A percentile compares a stretch with the other conserved stretches of the same genome.
Evolutionary conservation across 257 asterid species (phyloP).

Genomic region (Anisodus tanguticus): DNA sequence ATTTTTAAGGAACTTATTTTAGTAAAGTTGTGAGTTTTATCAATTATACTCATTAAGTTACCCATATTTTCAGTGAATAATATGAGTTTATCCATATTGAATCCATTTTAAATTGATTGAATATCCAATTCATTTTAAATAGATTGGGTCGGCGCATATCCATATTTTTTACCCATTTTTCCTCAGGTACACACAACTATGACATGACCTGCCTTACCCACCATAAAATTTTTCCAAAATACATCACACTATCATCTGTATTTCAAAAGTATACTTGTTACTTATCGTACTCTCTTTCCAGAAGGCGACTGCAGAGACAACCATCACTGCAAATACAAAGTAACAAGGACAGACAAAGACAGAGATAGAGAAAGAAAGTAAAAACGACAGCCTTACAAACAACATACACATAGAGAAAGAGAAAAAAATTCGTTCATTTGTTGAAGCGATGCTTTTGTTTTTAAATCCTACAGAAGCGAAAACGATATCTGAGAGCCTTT

Average conservation of each 20-base stretch:
- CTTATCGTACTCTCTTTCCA: constrained; percentile 53
- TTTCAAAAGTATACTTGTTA: constrained; percentile 31
- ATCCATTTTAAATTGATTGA: too few species aligned
- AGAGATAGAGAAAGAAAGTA: constrained; percentile 44
- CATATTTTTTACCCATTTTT: too few species aligned
- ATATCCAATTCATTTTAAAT: too few species aligned
- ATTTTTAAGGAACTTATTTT: too few species aligned
- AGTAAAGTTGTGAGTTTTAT: too few species aligned
- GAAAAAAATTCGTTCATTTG: not conserved
- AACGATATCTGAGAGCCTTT: constrained; percentile 67
- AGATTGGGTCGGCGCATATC: too few species aligned
- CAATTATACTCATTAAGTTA: too few species aligned
- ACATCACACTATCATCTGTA: not conserved
- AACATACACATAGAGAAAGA: constrained; percentile 44
- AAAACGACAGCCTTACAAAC: constrained; percentile 54
- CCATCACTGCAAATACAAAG: constrained; percentile 48
- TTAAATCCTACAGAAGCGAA: constrained; percentile 66
- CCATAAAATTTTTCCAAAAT: too few species aligned
- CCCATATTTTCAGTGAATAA: too few species aligned
- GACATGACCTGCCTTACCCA: too few species aligned
- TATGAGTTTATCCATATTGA: too few species aligned
- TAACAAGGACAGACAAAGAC: constrained; percentile 28
- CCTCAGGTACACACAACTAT: too few species aligned
- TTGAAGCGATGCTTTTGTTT: constrained; percentile 15
- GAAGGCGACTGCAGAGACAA: constrained; percentile 78